Evolutionary conservation across 1,139 yeast species (phyloP).

Genomic region (Meyerozyma elateridarum): DNA sequence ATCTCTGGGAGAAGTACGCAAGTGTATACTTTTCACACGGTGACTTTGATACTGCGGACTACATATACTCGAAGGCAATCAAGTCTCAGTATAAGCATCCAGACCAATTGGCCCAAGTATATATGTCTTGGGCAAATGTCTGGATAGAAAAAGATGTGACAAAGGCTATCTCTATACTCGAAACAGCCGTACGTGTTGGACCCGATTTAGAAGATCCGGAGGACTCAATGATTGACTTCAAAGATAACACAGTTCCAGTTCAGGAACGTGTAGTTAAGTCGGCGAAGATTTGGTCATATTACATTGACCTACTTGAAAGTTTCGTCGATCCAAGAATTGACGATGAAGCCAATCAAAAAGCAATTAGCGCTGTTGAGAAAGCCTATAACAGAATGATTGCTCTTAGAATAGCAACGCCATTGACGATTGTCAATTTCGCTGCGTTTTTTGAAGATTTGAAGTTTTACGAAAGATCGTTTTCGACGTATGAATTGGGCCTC

Average conservation of each 20-base stretch:
- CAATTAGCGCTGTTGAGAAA: conserved; percentile 10
- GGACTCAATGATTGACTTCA: conserved; percentile 21
- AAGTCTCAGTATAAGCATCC: conserved; percentile 64
- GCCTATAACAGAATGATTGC: conserved; percentile 61
- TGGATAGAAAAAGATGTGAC: conserved; percentile 48
- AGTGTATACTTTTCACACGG: conserved; percentile 51
- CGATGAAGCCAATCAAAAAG: conserved; percentile 18
- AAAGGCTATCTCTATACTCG: conserved; percentile 50
- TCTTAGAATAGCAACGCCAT: conserved; percentile 66
- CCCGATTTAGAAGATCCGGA: conserved; percentile 5
- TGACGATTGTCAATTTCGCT: conserved; percentile 63
- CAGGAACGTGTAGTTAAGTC: conserved; percentile 61
- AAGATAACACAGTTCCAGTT: conserved; percentile 45
- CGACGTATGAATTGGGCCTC: conserved; percentile 65
- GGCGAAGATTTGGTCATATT: conserved; percentile 65
- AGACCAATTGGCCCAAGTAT: conserved; percentile 64
- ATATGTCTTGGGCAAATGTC: conserved; percentile 71
- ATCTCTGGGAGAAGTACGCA: conserved; percentile 72
- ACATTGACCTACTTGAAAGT: conserved; percentile 71
- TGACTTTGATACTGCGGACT: conserved; percentile 59
- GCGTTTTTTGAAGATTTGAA: conserved; percentile 49
- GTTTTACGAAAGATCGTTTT: conserved; percentile 49
- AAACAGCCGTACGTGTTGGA: conserved; percentile 36
- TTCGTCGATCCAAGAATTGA: conserved; percentile 57
- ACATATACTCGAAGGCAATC: conserved; percentile 59